Base-by-base conservation (phyloP, 192 early-diverging fungal genomes). In the Glomus cerebriforme region DNA sequence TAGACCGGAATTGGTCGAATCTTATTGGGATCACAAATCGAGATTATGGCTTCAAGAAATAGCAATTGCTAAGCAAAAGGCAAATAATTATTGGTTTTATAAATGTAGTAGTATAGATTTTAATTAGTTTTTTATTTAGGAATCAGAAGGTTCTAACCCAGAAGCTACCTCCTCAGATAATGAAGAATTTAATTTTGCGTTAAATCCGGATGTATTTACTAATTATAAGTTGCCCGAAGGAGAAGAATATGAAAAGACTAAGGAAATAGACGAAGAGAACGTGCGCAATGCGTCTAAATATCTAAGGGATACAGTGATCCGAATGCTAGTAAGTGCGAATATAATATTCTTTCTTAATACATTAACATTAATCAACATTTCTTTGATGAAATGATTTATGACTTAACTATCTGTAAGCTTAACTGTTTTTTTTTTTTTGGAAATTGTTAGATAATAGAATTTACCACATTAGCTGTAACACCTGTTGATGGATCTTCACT, bases 11-110 rank as follows among this genome's bases (percentile, higher is more conserved):
- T 85, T 99, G 68, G 84, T 97, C 45, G 90, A 93, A 32, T 73
- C 91, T 4, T 98, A 90, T 90, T 96, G 93, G 90, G 94, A 97
- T 74, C 87, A 90, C 67, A 92, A 92, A 73, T 81, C 94, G 22
- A 90, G 93, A 63, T 75, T 80, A 59, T 89, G 88, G 87, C 74
- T 85, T n/a, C 87, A 90, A 81, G 85, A 82, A 58, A 90, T 89
- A 79, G 82, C 88, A 2, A 82, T 86, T 0, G 86, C 84, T 69
- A 80, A 85, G 64, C 81, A 83, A 76, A 84, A 83, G 66, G 75
- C 83, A 75, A 71, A 7, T n/a, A 74, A 2, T n/a, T 27, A 60
- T 22, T 37, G 31, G 19, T 24, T 7, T 12, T 19, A 35, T 68
- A 19, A 37, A 17, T 68, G n/a, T n/a, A n/a, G n/a, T n/a, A 12